phyloP scores from a whole-genome alignment of 2,329 filamentous ascomycete genomes.

The Teratosphaeria gauchensis region DNA sequence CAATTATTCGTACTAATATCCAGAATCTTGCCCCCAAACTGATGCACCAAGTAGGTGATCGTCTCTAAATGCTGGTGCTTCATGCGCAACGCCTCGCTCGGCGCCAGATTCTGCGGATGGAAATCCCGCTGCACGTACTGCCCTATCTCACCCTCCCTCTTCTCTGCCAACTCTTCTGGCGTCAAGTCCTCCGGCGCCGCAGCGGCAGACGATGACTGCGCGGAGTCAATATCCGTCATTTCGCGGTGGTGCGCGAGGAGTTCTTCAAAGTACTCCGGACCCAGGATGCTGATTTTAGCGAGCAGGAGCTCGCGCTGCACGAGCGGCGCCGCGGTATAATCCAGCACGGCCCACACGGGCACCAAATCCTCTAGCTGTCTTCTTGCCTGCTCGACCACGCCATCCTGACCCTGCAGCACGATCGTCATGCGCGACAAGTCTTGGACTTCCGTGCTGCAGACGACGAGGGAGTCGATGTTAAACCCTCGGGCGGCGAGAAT shows the following conservation, averaged over 20 bases:
- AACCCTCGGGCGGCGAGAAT: conserved; percentile 94
- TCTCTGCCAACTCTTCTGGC: conserved; percentile 16
- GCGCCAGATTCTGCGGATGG: conserved; percentile 77
- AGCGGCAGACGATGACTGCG: neutral
- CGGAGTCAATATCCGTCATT: conserved; percentile 51
- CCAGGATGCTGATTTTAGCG: conserved; percentile 92
- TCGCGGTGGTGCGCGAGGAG: conserved; percentile 90
- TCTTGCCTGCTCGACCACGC: conserved; percentile 92
- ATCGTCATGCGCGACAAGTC: conserved; percentile 98
- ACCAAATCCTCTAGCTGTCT: conserved; percentile 93
- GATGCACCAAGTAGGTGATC: conserved; percentile 92
- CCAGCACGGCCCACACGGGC: conserved; percentile 94
- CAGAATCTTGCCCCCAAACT: conserved; percentile 93
- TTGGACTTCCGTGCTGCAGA: conserved; percentile 94
- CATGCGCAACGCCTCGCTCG: conserved; percentile 81
- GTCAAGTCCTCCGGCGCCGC: conserved; percentile 11
- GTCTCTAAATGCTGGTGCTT: conserved; percentile 96
- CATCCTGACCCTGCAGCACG: conserved; percentile 89
- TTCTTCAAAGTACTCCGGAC: conserved; percentile 97
- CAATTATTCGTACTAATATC: conserved; percentile 98
- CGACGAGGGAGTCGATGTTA: conserved; percentile 97
- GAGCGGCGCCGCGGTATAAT: conserved; percentile 85
- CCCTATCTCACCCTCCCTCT: conserved; percentile 23
- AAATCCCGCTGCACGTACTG: conserved; percentile 53
- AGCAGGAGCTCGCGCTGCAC: conserved; percentile 93